Conservation (phyloP, 2,329 filamentous ascomycete genomes). For the Talaromyces sp. region DNA sequence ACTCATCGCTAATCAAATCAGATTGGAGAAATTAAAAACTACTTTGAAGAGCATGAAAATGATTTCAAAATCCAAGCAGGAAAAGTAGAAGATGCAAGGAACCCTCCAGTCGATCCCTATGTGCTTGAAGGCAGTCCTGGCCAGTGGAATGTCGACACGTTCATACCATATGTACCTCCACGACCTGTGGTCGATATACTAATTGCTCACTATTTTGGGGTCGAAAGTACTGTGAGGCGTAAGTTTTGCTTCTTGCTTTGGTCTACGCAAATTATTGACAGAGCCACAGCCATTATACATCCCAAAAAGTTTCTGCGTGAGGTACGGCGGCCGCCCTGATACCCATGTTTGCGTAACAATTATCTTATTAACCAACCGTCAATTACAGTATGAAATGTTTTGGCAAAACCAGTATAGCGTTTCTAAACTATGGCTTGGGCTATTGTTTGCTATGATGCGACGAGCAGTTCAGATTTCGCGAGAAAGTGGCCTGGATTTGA, state of each 20-base stretch:
- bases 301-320: constrained; percentile 11
- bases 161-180: constrained; percentile 2
- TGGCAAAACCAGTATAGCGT: constrained; percentile 49
- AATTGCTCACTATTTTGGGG: constrained; percentile 9
- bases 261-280: neutral
- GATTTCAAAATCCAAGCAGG: constrained; percentile 7
- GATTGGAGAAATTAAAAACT: constrained; percentile 11
- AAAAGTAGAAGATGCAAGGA: constrained; percentile 9
- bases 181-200: constrained; percentile 6
- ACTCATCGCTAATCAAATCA: neutral
- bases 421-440: constrained; percentile 43
- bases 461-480: constrained; percentile 52
- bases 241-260: neutral
- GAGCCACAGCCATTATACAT: constrained; percentile 5
- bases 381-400: constrained; percentile 48
- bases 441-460: constrained; percentile 54
- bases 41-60: constrained; percentile 9
- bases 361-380: neutral
- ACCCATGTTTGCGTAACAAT: no score
- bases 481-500: constrained; percentile 50
- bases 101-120: constrained; percentile 1
- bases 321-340: neutral
- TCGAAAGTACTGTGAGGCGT: constrained; percentile 5
- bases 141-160: constrained; percentile 9
- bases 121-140: constrained; percentile 4